Base-by-base conservation (phyloP, 768 basidiomycete species). In the Xanthoconium purpureum region DNA sequence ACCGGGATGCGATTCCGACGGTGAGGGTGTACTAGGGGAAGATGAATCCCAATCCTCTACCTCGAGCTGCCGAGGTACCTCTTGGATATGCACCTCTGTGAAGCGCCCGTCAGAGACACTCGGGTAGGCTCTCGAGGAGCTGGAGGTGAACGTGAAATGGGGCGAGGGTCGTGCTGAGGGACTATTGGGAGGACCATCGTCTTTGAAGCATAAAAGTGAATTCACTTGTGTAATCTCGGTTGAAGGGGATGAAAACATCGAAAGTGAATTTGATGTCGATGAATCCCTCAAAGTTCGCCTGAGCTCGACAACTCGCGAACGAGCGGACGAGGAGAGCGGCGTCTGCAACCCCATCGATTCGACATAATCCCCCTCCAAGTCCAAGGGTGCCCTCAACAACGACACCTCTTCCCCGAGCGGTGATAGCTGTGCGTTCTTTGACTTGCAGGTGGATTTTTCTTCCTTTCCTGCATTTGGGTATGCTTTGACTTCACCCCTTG, bases 401-500 rank as follows among this genome's bases (percentile, higher is more conserved):
- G 58, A 56, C 6, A 18, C 50, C 45, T 57, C 68, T 17, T 14
- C 18, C 20, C 56, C 60, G 29, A 62, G 50, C 2, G 65, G 66
- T 5, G 70, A 67, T 17, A 61, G 11, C 15, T 32, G 47, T 40
- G 20, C 28, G n/a, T 63, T 47, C 40, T 55, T 55, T 33, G 50
- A 24, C 49, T 58, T 58, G 11, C 37, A 8, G 14, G 18, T 0
- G 8, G 54, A n/a, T 12, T 47, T 45, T 7, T 48, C 48, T 42
- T 52, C 49, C 35, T 44, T 37, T 8, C 32, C 45, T 29, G 40
- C 37, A 15, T 49, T 24, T 42, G 57, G 49, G 50, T 65, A 50
- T 37, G 57, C 60, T 42, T n/a, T 52, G 46, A 72, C 65, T 45
- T 74, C 69, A 13, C 69, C 71, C 45, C 66, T 66, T 39, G 57